Evolutionary conservation across 1,139 yeast species (phyloP).

Genomic region (Sugiyamaella grinbergsii): DNA sequence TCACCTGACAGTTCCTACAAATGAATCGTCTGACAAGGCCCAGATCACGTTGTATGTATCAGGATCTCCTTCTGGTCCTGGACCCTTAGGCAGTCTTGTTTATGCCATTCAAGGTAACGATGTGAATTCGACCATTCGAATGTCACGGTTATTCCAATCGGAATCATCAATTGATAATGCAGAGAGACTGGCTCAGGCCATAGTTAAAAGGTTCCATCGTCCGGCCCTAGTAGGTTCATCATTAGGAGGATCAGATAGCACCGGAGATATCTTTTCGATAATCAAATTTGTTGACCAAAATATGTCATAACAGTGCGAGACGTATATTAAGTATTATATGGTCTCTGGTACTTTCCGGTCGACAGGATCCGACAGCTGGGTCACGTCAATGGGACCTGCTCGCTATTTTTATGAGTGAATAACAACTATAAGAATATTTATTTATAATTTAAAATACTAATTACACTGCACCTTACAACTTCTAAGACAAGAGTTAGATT

Average conservation of each 20-base stretch:
- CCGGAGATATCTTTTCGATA: constrained; percentile 13
- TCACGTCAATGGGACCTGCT: too few relatives aligned
- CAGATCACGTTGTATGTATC: constrained; percentile 21
- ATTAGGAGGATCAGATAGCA: constrained; percentile 16
- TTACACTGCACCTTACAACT: not conserved
- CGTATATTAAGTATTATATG: too few relatives aligned
- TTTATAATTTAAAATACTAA: not conserved
- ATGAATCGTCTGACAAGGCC: constrained; percentile 17
- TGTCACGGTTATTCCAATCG: constrained; percentile 24
- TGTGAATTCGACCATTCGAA: constrained; percentile 15
- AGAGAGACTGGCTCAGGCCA: constrained; percentile 28
- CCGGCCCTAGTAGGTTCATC: constrained; percentile 30
- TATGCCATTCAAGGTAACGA: constrained; percentile 26
- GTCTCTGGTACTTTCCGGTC: too few relatives aligned
- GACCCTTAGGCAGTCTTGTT: constrained; percentile 34
- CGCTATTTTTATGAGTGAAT: too few relatives aligned
- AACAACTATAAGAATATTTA: not conserved
- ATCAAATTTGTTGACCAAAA: constrained; percentile 9
- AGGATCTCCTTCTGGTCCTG: constrained; percentile 19
- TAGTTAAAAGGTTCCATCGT: constrained; percentile 26
- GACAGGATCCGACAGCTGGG: too few relatives aligned
- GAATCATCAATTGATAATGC: constrained; percentile 30
- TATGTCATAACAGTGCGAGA: not conserved
- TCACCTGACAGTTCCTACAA: constrained; percentile 23
- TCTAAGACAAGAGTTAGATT: not conserved